Evolutionary conservation across 805 yeast species (phyloP).

Genomic region (Myxozyma melibiosi): DNA sequence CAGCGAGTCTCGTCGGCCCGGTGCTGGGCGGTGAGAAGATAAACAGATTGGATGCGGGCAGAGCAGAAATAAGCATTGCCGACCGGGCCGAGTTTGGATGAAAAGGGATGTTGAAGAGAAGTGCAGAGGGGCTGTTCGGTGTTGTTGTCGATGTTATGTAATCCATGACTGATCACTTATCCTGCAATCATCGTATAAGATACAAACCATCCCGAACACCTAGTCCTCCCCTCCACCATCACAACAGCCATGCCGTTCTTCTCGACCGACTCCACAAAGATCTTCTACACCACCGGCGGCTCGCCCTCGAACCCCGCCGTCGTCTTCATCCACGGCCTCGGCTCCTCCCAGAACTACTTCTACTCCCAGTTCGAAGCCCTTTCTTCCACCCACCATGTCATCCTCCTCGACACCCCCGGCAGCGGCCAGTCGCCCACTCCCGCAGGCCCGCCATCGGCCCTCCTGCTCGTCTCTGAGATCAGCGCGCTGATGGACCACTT

Average conservation of each 20-base stretch:
- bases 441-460: neutral
- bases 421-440: constrained; percentile 15
- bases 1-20: no score
- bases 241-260: constrained; percentile 1
- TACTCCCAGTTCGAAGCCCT: constrained; percentile 11
- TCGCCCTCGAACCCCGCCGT: neutral
- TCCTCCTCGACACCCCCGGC: constrained; percentile 13
- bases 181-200: no score
- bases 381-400: neutral
- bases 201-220: no score
- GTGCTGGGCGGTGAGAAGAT: no score
- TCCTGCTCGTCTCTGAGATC: neutral
- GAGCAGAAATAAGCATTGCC: no score
- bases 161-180: no score
- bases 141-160: no score
- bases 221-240: no score
- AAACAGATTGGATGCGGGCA: no score
- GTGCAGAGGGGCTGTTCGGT: no score
- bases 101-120: no score
- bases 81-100: no score
- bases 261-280: neutral
- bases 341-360: constrained; percentile 18
- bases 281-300: constrained; percentile 11
- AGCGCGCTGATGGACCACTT: neutral
- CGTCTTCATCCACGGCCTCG: constrained; percentile 12